A percentile compares a stretch with the other conserved stretches of the same genome.
Conservation (phyloP, 1,139 yeast species). For the Pichia sp. region DNA sequence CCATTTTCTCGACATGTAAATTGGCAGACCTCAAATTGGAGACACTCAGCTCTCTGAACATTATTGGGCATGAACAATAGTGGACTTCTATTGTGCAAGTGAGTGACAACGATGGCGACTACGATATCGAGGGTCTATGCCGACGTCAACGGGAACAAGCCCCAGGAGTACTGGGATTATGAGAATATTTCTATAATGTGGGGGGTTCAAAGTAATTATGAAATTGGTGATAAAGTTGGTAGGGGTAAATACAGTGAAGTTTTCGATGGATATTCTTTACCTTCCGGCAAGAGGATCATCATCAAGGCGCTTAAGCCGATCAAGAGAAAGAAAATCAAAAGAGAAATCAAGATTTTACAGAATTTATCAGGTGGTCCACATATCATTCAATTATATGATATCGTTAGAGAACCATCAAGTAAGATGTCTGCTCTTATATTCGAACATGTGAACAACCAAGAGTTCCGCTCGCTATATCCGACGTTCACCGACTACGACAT, state of each 20-base stretch:
- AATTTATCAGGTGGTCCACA: conserved; percentile 77
- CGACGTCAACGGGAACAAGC: conserved; percentile 61
- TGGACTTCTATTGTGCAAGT: too few relatives aligned
- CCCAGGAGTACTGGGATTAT: conserved; percentile 78
- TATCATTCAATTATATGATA: conserved; percentile 64
- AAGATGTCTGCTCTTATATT: conserved; percentile 76
- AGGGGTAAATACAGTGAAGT: conserved; percentile 83
- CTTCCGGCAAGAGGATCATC: conserved; percentile 45
- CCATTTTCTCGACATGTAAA: too few relatives aligned
- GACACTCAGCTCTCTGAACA: too few relatives aligned
- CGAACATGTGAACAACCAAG: conserved; percentile 69
- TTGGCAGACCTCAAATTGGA: too few relatives aligned
- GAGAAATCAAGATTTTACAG: conserved; percentile 75
- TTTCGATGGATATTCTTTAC: conserved; percentile 51
- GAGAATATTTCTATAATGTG: conserved; percentile 68
- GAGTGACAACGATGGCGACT: conserved; percentile 13
- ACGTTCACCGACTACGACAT: conserved; percentile 61
- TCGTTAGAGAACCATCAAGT: conserved; percentile 71
- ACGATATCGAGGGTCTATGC: conserved; percentile 56
- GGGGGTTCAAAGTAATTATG: conserved; percentile 70
- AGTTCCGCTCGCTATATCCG: conserved; percentile 70
- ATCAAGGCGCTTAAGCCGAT: conserved; percentile 80
- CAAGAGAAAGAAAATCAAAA: conserved; percentile 71
- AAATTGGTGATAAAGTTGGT: conserved; percentile 68
- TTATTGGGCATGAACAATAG: too few relatives aligned